Evolutionary conservation across 306 rosid genomes (phyloP), one percentile per base, ranked within the genome.

Genomic region (Glycine soja): DNA sequence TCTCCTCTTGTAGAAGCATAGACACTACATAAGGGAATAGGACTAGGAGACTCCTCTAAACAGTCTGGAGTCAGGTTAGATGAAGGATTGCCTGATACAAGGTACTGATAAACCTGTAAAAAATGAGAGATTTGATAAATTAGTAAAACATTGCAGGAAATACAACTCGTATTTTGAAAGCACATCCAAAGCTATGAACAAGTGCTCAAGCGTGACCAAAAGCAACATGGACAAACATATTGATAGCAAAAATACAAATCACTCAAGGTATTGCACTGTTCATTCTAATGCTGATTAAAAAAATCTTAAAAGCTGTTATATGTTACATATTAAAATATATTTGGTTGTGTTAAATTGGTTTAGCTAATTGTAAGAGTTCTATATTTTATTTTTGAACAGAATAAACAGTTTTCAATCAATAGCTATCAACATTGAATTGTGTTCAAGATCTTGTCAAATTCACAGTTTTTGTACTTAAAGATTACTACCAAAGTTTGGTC

Each of bases 51-150:
- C 56, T 95, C 92, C 62, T 91, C 95, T 42, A 74, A 45, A 80
- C 63, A 70, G 54, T 90, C 87, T 14, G 47, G 69, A 15, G 42
- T 64, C 14, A 62, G 52, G 68, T 71, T 70, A 50, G 87, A 72
- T 15, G 96, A 87, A 77, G 89, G 11, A 74, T 80, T 83, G 64
- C 93, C 94, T 0, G 97, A 91, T 80, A 74, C 24, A 42, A 95
- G 91, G 86, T 81, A 89, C 82, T 89, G 87, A 74, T 95, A 93
- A 80, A 95, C 97, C 99, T 93, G 89, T 9, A 75, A 89, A 36
- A 50, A 19, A 72, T 8, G 36, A 77, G 75, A 43, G 43, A 84
- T 82, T 13, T 48, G 40, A 80, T 80, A 71, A 69, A 51, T 34
- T 46, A 61, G 61, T n/a, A 78, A 32, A 62, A 76, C 30, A 32